Evolutionary conservation across 2,329 filamentous ascomycete species (phyloP), one percentile per base, ranked within the genome.

Genomic region (Fusarium nygamai): DNA sequence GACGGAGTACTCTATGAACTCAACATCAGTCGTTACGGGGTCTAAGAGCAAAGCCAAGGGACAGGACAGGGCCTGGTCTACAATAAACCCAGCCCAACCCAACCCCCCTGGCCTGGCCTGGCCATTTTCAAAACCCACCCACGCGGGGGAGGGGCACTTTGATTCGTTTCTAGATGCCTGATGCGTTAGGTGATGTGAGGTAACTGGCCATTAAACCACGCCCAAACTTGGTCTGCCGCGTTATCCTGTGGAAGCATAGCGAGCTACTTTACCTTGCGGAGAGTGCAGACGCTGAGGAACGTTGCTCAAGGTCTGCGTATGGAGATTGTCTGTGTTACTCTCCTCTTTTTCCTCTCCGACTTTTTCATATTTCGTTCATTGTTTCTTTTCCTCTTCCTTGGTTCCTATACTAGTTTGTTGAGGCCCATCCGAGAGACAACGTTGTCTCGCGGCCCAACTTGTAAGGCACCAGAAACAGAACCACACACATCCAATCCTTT

Each of bases 81-180:
- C n/a, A 24, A 33, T 10, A 33, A 10, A 10, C 47, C 50, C 33
- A 36, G 31, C 19, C 31, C 24, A 54, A 22, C 24, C 34, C 51
- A 56, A 72, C 47, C 61, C 51, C 61, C 62, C 66, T 75, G 63
- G 8, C 39, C 39, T 43, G 14, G n/a, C 41, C 43, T 44, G 43
- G 69, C 63, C 67, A 73, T 64, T 58, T 47, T 47, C 43, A 54
- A 64, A 70, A 61, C 64, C 74, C 75, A 73, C 68, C 69, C 74
- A 72, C 76, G 76, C 76, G 76, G 76, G 76, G 76, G 76, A 78
- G 73, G 76, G 74, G 74, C 73, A 69, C 60, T 48, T 71, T 75
- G 73, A 75, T 75, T 75, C 72, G 72, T 61, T 73, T 68, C 60
- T 70, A 57, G 69, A 60, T 76, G 68, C 73, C 76, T 71, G 71